phyloP scores from a whole-genome alignment of 176 grass and related monocot genomes.

The Urochloa ruziziensis region DNA sequence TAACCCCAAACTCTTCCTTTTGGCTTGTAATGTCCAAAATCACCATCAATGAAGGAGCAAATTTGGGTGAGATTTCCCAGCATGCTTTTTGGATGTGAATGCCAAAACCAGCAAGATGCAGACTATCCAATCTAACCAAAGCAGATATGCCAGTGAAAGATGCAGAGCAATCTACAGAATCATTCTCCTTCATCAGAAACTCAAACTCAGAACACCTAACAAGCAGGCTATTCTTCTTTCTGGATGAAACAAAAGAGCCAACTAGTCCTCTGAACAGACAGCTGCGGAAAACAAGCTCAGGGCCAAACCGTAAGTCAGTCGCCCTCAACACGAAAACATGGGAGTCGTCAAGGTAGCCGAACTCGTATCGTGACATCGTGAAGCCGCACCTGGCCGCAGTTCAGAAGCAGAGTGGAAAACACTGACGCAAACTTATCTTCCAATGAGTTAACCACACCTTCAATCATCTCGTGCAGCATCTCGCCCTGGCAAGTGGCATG shows the following conservation, averaged over 20 bases:
- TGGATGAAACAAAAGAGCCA: slow-evolving; percentile 41
- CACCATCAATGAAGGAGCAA: slow-evolving; percentile 54
- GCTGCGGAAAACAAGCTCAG: slow-evolving; percentile 51
- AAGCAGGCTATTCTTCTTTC: slow-evolving; percentile 51
- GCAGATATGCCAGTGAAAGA: slow-evolving; percentile 51
- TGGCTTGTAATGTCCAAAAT: slow-evolving; percentile 56
- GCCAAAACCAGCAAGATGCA: slow-evolving; percentile 48
- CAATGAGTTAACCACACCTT: slow-evolving; percentile 53
- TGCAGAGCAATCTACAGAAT: slow-evolving; percentile 37
- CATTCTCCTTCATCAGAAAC: slow-evolving; percentile 65
- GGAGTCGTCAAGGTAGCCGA: slow-evolving; percentile 46
- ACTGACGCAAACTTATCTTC: slow-evolving; percentile 39
- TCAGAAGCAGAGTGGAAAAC: slow-evolving; percentile 49
- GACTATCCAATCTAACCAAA: slow-evolving; percentile 53
- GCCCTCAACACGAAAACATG: slow-evolving; percentile 41
- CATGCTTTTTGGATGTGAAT: slow-evolving; percentile 42
- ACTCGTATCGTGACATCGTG: slow-evolving; percentile 41
- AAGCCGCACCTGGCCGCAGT: slow-evolving; percentile 52
- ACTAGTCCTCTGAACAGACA: slow-evolving; percentile 69
- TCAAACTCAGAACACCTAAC: slow-evolving; percentile 54
- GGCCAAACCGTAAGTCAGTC: slow-evolving; percentile 45
- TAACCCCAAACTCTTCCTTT: slow-evolving; percentile 41
- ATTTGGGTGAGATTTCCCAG: slow-evolving; percentile 48
- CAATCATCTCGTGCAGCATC: slow-evolving; percentile 62
- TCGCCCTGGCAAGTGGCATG: slow-evolving; percentile 53